These are phyloP conservation scores for Eucalyptus sideroxylon DNA, from an alignment of 345 rosid species.

Conservation along the genomic window DNA sequence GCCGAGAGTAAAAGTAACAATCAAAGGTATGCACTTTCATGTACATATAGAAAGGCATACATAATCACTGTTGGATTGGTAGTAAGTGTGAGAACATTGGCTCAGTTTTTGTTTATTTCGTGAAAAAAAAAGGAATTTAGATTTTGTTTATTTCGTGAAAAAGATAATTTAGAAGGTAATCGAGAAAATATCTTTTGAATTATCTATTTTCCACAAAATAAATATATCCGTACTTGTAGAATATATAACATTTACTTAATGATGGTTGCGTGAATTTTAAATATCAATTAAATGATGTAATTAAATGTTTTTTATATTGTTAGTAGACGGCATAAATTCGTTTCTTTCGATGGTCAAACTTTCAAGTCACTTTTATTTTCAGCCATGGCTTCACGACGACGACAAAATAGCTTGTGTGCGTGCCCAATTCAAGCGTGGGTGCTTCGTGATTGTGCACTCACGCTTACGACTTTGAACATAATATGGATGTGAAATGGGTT, in stretches of 20 bases:
- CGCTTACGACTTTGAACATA: not conserved
- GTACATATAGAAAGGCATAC: not conserved
- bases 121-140: not conserved
- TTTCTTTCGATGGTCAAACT: not conserved
- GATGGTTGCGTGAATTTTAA: not conserved
- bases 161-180: not conserved
- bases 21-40: not conserved
- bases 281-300: not conserved
- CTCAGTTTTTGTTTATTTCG: not conserved
- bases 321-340: not conserved
- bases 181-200: not conserved
- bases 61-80: not conserved
- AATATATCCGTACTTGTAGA: not conserved
- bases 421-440: not conserved
- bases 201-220: not conserved
- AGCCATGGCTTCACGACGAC: not conserved
- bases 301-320: not conserved
- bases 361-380: not conserved
- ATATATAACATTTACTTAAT: not conserved
- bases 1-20: not conserved
- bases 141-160: not conserved
- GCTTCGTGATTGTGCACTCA: not conserved
- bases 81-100: not conserved
- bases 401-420: not conserved
- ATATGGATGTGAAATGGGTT: not conserved